Percentiles rank a stretch among this genome's conserved stretches.
These are phyloP conservation scores for Crithidia sp. DNA, from an alignment of 208 protist species.

Conservation along the genomic window DNA sequence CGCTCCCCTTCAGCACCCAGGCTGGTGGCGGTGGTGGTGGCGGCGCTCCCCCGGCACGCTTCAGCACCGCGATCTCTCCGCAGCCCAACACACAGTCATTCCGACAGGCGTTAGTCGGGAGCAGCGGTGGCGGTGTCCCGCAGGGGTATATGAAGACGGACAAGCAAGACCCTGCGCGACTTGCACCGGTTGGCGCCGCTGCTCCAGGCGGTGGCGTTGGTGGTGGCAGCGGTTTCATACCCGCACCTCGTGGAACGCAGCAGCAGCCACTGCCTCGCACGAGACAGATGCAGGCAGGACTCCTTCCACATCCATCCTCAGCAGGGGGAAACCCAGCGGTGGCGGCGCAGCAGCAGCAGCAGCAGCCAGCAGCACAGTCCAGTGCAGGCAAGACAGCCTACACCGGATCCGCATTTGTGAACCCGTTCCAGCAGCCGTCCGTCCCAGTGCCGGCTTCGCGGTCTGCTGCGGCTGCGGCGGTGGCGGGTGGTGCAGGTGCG, in stretches of 20 bases:
- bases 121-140: background rate
- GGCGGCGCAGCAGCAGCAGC: background rate
- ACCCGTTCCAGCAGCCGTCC: conserved; percentile 4
- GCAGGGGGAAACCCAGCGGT: too few species aligned
- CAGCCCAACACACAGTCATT: background rate
- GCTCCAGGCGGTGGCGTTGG: too few species aligned
- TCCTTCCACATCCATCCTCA: background rate
- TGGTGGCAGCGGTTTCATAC: background rate
- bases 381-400: background rate
- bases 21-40: background rate
- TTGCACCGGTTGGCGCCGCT: too few species aligned
- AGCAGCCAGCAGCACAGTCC: background rate
- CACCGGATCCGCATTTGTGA: conserved; percentile 1
- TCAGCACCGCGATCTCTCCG: background rate
- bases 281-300: background rate
- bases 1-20: too few species aligned
- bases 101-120: background rate
- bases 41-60: background rate
- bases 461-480: background rate
- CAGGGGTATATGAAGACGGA: too few species aligned
- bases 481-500: background rate
- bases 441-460: background rate
- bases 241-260: background rate
- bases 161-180: too few species aligned
- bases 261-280: background rate